Conservation (phyloP, 2,329 filamentous ascomycete species). For the Paraconiothyrium sp. region DNA sequence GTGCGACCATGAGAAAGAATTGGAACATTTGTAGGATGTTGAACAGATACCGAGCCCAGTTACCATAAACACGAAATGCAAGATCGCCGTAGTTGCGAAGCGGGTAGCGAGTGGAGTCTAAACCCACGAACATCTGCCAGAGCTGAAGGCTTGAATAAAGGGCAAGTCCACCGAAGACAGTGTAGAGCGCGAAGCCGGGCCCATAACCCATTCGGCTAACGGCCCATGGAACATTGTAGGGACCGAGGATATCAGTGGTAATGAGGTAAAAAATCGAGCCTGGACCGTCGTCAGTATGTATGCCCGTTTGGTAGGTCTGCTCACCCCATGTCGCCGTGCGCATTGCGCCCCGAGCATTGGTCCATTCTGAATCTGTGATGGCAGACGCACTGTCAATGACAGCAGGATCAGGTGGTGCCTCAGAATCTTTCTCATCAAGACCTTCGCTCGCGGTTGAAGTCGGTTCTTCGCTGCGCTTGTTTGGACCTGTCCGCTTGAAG, state of each 20-base stretch:
- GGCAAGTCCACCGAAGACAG: slow-evolving; percentile 49
- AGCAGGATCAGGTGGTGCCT: slow-evolving; percentile 9
- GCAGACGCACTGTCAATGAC: slow-evolving; percentile 12
- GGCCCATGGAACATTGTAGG: slow-evolving; percentile 48
- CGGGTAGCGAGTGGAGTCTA: slow-evolving; percentile 54
- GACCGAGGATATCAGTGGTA: slow-evolving; percentile 55
- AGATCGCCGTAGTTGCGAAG: slow-evolving; percentile 54
- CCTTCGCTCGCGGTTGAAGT: background rate
- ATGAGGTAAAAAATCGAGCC: slow-evolving; percentile 55
- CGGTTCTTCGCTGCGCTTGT: slow-evolving; percentile 11
- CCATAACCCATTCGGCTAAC: slow-evolving; percentile 44
- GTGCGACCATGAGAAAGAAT: slow-evolving; percentile 61
- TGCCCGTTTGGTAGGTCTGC: background rate
- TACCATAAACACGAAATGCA: slow-evolving; percentile 52
- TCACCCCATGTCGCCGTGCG: slow-evolving; percentile 46
- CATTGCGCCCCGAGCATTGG: slow-evolving; percentile 44
- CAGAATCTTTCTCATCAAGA: slow-evolving; percentile 14
- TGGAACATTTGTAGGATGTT: slow-evolving; percentile 54
- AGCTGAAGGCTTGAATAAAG: slow-evolving; percentile 51
- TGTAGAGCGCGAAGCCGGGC: slow-evolving; percentile 50
- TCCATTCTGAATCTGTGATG: slow-evolving; percentile 46
- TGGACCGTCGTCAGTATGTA: background rate
- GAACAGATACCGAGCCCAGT: slow-evolving; percentile 47
- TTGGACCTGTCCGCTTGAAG: slow-evolving; percentile 9
- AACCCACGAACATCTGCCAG: slow-evolving; percentile 53